phyloP scores from a whole-genome alignment of 1,139 yeast genomes.

The Wickerhamomyces sp. region DNA sequence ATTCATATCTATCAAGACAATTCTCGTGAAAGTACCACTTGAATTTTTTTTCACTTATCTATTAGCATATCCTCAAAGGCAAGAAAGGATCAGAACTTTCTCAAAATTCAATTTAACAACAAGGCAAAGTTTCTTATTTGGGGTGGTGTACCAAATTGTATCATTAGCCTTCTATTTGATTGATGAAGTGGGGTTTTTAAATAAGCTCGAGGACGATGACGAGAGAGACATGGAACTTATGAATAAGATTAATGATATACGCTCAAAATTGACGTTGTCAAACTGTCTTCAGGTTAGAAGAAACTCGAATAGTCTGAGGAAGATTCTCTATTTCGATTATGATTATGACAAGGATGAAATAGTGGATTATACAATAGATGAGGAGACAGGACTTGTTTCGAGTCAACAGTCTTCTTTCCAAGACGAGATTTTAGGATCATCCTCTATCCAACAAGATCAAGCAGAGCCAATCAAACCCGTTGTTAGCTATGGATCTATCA shows the following conservation, averaged over 20 bases:
- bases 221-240: conserved; percentile 6
- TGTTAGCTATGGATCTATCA: conserved; percentile 4
- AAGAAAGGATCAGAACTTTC: conserved; percentile 8
- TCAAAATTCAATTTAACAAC: conserved; percentile 21
- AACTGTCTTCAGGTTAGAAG: conserved; percentile 21
- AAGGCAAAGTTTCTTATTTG: conserved; percentile 20
- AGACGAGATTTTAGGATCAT: background rate
- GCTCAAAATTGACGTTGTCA: conserved; percentile 18
- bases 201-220: conserved; percentile 9
- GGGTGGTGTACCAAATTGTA: conserved; percentile 13
- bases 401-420: background rate
- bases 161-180: conserved; percentile 11
- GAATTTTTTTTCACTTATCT: conserved; percentile 18
- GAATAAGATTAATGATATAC: conserved; percentile 13
- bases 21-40: conserved; percentile 14
- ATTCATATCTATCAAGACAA: conserved; percentile 6
- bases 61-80: conserved; percentile 21
- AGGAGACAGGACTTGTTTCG: no score
- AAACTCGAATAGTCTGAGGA: conserved; percentile 17
- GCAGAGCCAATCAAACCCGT: background rate
- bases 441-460: background rate
- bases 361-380: conserved; percentile 4
- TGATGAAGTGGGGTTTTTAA: conserved; percentile 8
- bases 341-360: conserved; percentile 6
- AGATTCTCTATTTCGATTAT: conserved; percentile 16